phyloP scores from a whole-genome alignment of 2,329 filamentous ascomycete species.

The Trichophyton benhamiae region DNA sequence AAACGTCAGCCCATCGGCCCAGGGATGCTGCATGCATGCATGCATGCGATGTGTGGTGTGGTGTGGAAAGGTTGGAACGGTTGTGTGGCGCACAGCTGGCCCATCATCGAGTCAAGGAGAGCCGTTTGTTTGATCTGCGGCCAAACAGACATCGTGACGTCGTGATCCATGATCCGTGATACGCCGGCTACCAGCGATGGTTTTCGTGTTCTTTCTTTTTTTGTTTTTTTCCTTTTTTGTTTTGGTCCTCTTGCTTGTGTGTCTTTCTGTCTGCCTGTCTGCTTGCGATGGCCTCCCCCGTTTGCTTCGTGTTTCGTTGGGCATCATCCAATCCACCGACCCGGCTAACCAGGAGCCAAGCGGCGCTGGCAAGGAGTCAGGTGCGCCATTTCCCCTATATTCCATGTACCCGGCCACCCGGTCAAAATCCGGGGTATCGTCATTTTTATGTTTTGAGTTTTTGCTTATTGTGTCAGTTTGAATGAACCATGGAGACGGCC shows the following conservation, averaged over 20 bases:
- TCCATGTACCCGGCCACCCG: background rate
- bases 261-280: too few species aligned
- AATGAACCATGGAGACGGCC: background rate
- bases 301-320: background rate
- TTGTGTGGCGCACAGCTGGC: too few species aligned
- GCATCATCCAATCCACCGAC: background rate
- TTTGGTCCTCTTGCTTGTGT: background rate
- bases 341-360: background rate
- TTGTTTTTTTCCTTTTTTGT: background rate
- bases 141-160: background rate
- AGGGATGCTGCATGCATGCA: background rate
- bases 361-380: background rate
- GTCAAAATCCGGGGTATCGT: background rate
- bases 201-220: background rate
- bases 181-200: constrained; percentile 3
- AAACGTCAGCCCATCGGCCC: background rate
- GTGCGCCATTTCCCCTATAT: background rate
- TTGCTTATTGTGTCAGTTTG: background rate
- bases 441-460: background rate
- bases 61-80: background rate
- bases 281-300: background rate
- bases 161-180: constrained; percentile 1
- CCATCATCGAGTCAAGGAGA: background rate
- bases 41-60: background rate
- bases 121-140: background rate